phyloP scores from a whole-genome alignment of 2,329 filamentous ascomycete genomes.

The Phymatotrichopsis omnivora region DNA sequence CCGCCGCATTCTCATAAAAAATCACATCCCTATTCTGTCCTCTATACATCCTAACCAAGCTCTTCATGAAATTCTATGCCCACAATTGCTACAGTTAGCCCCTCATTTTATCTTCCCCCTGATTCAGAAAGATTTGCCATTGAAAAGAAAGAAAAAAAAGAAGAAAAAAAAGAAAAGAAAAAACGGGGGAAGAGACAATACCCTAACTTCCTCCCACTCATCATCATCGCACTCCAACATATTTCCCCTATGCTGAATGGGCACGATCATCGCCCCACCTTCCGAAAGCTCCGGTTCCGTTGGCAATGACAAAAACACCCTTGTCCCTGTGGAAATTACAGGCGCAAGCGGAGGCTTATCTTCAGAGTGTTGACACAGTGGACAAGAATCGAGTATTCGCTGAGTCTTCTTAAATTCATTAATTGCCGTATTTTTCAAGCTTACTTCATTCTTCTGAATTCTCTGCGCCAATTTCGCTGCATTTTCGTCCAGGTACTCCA shows the following conservation, averaged over 20 bases:
- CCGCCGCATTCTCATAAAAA: conserved; percentile 94
- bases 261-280: conserved; percentile 78
- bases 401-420: conserved; percentile 84
- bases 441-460: conserved; percentile 77
- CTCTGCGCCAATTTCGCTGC: conserved; percentile 77
- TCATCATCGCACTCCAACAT: conserved; percentile 97
- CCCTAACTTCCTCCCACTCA: conserved; percentile 93
- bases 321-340: conserved; percentile 72
- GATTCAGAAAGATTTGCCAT: no score
- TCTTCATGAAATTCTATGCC: conserved; percentile 84
- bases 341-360: conserved; percentile 69
- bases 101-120: neutral
- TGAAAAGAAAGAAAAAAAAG: no score
- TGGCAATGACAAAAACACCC: conserved; percentile 77
- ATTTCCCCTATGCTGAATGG: conserved; percentile 76
- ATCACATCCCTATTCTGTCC: conserved; percentile 83
- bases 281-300: conserved; percentile 74
- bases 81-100: neutral
- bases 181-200: conserved; percentile 20
- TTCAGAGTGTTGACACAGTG: conserved; percentile 87
- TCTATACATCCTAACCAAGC: conserved; percentile 85
- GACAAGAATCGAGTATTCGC: conserved; percentile 73
- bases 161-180: no score
- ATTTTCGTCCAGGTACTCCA: conserved; percentile 98
- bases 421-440: conserved; percentile 79